Conservation (phyloP, 1,139 yeast species). For the Candida sp. region DNA sequence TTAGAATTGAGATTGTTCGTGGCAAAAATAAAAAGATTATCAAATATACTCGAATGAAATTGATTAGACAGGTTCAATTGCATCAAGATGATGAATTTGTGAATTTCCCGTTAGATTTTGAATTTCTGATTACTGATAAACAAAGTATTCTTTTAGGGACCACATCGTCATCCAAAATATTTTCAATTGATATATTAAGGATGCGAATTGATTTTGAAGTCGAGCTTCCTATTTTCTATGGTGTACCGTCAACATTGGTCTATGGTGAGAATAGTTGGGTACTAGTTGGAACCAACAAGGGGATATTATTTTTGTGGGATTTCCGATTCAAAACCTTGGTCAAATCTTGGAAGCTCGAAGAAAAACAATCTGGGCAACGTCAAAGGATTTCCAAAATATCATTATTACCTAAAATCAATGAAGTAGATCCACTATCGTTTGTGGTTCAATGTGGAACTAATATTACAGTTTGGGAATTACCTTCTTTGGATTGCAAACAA, state of each 20-base stretch:
- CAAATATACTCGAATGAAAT: conserved; percentile 31
- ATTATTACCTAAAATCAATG: conserved; percentile 4
- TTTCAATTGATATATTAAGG: conserved; percentile 57
- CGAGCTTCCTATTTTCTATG: conserved; percentile 61
- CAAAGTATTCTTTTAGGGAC: conserved; percentile 38
- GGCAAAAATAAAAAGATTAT: conserved; percentile 32
- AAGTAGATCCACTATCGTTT: conserved; percentile 5
- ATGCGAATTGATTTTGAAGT: conserved; percentile 46
- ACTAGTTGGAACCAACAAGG: conserved; percentile 70
- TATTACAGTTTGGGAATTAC: conserved; percentile 75
- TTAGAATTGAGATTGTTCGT: conserved; percentile 49
- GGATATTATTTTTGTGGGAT: conserved; percentile 81
- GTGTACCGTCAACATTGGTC: conserved; percentile 58
- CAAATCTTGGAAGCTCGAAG: conserved; percentile 58
- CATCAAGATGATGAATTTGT: conserved; percentile 12
- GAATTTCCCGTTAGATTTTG: conserved; percentile 44
- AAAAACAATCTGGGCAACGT: conserved; percentile 12
- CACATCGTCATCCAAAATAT: conserved; percentile 52
- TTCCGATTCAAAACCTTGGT: conserved; percentile 60
- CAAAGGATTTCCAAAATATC: conserved; percentile 10
- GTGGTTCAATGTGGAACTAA: conserved; percentile 47
- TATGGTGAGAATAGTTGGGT: conserved; percentile 61
- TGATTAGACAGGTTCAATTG: conserved; percentile 42
- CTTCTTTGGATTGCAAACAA: conserved; percentile 59
- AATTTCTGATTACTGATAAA: conserved; percentile 23